Percentiles rank a stretch among this genome's conserved stretches.
Conservation (phyloP, 2,329 filamentous ascomycete species). For the Aspergillus ibericus region DNA sequence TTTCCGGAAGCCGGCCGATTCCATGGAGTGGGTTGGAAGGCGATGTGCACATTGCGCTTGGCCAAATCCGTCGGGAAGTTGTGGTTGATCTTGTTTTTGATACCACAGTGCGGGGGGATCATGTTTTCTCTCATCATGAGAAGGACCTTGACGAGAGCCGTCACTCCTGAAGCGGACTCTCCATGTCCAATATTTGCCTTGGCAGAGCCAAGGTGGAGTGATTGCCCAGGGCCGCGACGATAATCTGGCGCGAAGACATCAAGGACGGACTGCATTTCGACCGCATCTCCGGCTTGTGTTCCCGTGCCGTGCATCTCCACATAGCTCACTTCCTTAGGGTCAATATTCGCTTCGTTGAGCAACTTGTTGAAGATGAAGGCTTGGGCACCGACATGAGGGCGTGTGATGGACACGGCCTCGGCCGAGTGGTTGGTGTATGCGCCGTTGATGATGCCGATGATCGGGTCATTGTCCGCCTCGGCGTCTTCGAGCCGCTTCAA, state of each 20-base stretch:
- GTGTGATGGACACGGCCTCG: slow-evolving; percentile 79
- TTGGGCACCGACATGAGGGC: slow-evolving; percentile 77
- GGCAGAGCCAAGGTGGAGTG: slow-evolving; percentile 62
- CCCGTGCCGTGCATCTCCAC: slow-evolving; percentile 91
- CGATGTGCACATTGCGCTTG: slow-evolving; percentile 45
- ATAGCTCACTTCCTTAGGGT: slow-evolving; percentile 76
- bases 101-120: slow-evolving; percentile 37
- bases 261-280: slow-evolving; percentile 78
- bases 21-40: slow-evolving; percentile 49
- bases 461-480: slow-evolving; percentile 67
- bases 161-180: slow-evolving; percentile 61
- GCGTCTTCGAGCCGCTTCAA: slow-evolving; percentile 81
- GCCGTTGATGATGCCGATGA: slow-evolving; percentile 71
- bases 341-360: slow-evolving; percentile 69
- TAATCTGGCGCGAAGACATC: slow-evolving; percentile 59
- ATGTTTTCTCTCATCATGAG: slow-evolving; percentile 39
- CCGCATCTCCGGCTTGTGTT: slow-evolving; percentile 77
- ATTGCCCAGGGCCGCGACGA: slow-evolving; percentile 38
- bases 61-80: slow-evolving; percentile 47
- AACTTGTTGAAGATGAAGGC: slow-evolving; percentile 69
- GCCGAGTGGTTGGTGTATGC: slow-evolving; percentile 81
- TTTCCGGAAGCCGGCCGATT: slow-evolving; percentile 27
- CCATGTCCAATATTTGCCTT: slow-evolving; percentile 67
- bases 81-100: slow-evolving; percentile 47
- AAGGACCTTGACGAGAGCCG: slow-evolving; percentile 38